Evolutionary conservation across 805 yeast species (phyloP), one percentile per base, ranked within the genome.

Genomic region (Myxozyma monticola): DNA sequence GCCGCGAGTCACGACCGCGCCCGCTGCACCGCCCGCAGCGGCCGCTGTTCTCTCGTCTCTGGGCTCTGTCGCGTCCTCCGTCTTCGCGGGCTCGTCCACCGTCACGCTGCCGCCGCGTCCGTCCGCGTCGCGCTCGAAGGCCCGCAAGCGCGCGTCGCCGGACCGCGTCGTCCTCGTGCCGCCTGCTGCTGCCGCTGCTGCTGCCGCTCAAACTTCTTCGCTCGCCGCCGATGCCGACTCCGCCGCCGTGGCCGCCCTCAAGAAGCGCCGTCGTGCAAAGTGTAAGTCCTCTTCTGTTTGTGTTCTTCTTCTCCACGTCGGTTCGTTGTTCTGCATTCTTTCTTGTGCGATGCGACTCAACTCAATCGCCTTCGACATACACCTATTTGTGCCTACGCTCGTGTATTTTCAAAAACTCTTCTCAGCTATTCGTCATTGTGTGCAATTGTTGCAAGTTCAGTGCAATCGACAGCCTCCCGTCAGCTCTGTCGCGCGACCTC

Each of bases 41-140:
- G 24, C 46, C 37, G 12, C 39, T 54, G 24, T 42, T 48, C 34
- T 42, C 56, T 5, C 51, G 57, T 30, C 54, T 54, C 42, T 54
- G 17, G 56, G 57, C 49, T 51, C 56, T 20, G 59, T 54, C 46
- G 59, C 59, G 14, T 54, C 59, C 21, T 54, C 59, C 26, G 48
- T 54, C 31, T 47, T 54, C 29, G 41, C 59, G 21, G 59, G 59
- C 39, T 54, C 58, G 21, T 37, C 59, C 30, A 49, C 59, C 20
- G 52, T 54, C 35, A 51, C 57, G 15, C 41, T 54, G 34, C 59
- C 59, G 4, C 59, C 59, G 7, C 45, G 59, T n/a, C 59, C 59
- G 37, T 54, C 59, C 24, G 44, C 59, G 10, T 54, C 59, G 25
- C 51, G 59, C 24, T 48, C 57, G 21, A 54, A 54, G 42, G 37